Evolutionary conservation across 441 rosid genomes (phyloP), one percentile per base, ranked within the genome.

Genomic region (Adansonia grandidieri): DNA sequence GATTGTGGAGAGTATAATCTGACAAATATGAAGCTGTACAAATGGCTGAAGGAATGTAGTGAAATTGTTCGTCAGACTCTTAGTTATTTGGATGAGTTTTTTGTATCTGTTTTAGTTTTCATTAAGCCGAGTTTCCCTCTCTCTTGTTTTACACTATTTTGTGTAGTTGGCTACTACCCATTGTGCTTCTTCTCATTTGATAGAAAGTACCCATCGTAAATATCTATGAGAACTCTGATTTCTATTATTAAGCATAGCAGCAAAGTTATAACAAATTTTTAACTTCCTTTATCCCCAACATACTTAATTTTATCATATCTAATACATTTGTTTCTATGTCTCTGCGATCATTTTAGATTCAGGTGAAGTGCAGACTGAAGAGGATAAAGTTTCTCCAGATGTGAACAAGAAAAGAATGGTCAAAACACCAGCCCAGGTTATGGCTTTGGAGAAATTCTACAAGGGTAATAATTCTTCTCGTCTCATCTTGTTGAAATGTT

Each of bases 391-490:
- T 61, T 88, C 91, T 37, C 50, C 67, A 15, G 97, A 92, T 75
- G 88, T 85, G 84, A 89, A 78, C 79, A 81, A 84, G 56, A 93
- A 89, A 77, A 84, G 97, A 77, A 86, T 73, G 60, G 84, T 91
- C 65, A 95, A 95, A 85, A 93, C 98, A 61, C 94, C 91, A 10
- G 75, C 85, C 75, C 98, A 95, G 87, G 80, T 93, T 75, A 76
- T 63, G 62, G 96, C 93, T 64, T 85, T 95, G 80, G 97, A 95
- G 87, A 86, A 80, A 45, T 89, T 91, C 61, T 95, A 92, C 81
- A 82, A 82, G 75, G 98, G 98, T 95, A 84, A 40, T 75, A 50
- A 19, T 82, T 54, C 73, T 65, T 79, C 19, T 69, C 74, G 5
- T 70, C 42, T 78, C 69, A 28, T 37, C 70, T 76, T 66, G 63